Conservation (phyloP, 495 filamentous ascomycete genomes). For the Trichoderma erinaceum region DNA sequence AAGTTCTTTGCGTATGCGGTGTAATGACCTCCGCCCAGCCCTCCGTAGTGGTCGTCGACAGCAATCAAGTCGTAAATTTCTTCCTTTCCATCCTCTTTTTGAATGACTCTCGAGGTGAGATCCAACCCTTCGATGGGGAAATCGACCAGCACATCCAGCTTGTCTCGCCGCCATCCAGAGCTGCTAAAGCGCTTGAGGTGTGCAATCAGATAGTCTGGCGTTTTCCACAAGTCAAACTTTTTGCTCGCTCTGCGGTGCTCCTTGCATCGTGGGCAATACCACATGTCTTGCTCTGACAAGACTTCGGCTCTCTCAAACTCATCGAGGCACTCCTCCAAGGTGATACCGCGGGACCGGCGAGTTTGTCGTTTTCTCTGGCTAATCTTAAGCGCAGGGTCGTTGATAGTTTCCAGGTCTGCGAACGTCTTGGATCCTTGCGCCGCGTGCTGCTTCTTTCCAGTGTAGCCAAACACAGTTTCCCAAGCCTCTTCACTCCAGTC, state of each 20-base stretch:
- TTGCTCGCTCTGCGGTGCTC: slow-evolving; percentile 86
- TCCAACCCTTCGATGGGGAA: slow-evolving; percentile 88
- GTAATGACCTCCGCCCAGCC: slow-evolving; percentile 89
- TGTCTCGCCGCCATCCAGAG: slow-evolving; percentile 67
- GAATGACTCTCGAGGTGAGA: slow-evolving; percentile 67
- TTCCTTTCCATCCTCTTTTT: slow-evolving; percentile 69
- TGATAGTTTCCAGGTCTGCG: slow-evolving; percentile 42
- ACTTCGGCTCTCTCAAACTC: slow-evolving; percentile 93
- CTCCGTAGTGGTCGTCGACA: slow-evolving; percentile 91
- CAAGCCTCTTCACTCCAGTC: slow-evolving; percentile 69
- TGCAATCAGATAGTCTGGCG: slow-evolving; percentile 87
- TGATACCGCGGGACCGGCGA: slow-evolving; percentile 67
- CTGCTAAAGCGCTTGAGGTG: slow-evolving; percentile 90
- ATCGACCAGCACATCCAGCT: slow-evolving; percentile 85
- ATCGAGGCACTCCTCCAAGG: slow-evolving; percentile 82
- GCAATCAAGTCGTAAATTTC: slow-evolving; percentile 87
- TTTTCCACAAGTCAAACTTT: slow-evolving; percentile 94
- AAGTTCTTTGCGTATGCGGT: slow-evolving; percentile 92
- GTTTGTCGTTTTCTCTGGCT: slow-evolving; percentile 51
- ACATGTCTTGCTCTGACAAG: slow-evolving; percentile 86
- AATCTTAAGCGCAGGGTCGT: slow-evolving; percentile 61
- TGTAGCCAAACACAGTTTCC: slow-evolving; percentile 63
- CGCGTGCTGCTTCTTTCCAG: slow-evolving; percentile 23
- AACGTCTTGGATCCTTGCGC: slow-evolving; percentile 44
- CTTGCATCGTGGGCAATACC: slow-evolving; percentile 95